Evolutionary conservation across 257 asterid species (phyloP).

Genomic region (Perilla frutescens): DNA sequence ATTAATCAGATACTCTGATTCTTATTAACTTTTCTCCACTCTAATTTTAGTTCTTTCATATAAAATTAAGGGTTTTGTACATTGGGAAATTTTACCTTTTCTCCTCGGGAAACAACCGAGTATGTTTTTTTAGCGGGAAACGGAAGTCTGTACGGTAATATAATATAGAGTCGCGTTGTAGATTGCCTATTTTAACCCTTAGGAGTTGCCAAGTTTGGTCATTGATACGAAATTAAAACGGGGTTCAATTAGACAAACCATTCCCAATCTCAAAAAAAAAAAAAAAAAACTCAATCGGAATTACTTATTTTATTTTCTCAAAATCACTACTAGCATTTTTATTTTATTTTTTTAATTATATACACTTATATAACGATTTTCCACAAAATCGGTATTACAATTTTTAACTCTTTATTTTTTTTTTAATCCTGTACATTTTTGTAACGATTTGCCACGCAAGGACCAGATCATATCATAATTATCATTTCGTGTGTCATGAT

Average conservation of each 20-base stretch:
- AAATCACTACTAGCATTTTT: too few species aligned
- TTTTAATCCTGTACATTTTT: too few species aligned
- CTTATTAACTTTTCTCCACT: neutral
- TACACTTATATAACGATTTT: too few species aligned
- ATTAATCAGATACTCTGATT: neutral
- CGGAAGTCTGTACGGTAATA: neutral
- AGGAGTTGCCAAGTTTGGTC: neutral
- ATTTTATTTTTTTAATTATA: too few species aligned
- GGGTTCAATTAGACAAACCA: neutral
- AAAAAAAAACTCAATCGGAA: too few species aligned
- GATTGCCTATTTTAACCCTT: slow-evolving; percentile 1
- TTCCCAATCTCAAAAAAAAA: too few species aligned
- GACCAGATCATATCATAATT: too few species aligned
- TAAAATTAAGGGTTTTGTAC: neutral
- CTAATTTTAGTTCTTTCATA: neutral
- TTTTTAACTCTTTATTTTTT: too few species aligned
- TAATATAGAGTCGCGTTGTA: neutral
- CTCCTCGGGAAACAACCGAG: neutral
- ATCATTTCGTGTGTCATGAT: too few species aligned
- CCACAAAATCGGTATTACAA: too few species aligned
- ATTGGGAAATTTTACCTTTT: neutral
- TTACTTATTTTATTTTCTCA: too few species aligned
- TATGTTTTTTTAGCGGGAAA: neutral
- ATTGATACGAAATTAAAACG: neutral
- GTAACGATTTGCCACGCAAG: too few species aligned